These are phyloP conservation scores for Glycine latifolia DNA, from an alignment of 306 rosid species.

Conservation along the genomic window DNA sequence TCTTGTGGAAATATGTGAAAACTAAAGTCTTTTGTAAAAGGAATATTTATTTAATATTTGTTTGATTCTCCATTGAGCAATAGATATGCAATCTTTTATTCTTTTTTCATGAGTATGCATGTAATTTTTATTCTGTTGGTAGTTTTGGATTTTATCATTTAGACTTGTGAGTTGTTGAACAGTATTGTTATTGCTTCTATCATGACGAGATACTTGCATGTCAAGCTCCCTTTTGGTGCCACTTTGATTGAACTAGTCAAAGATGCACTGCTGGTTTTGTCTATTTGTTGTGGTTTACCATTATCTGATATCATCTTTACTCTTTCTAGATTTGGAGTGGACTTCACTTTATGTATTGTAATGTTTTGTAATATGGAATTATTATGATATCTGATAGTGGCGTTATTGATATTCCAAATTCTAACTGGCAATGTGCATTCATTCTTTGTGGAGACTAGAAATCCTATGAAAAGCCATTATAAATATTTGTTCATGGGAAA, in stretches of 20 bases:
- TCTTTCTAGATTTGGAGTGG: slow-evolving; percentile 4
- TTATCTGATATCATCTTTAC: background rate
- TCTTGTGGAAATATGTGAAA: background rate
- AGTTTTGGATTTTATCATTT: slow-evolving; percentile 10
- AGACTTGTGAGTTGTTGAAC: background rate
- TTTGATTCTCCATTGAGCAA: background rate
- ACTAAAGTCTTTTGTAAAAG: slow-evolving; percentile 5
- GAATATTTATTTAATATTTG: background rate
- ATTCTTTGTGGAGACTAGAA: slow-evolving; percentile 9
- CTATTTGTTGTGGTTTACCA: background rate
- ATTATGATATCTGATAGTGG: background rate
- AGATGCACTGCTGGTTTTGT: background rate
- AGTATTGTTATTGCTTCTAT: background rate
- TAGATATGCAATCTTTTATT: slow-evolving; percentile 4
- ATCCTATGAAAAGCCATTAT: background rate
- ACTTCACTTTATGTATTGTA: background rate
- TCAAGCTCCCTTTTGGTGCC: slow-evolving; percentile 7
- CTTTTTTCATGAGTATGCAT: background rate
- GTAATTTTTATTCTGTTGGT: background rate
- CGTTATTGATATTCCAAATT: background rate
- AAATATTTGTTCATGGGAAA: slow-evolving; percentile 18
- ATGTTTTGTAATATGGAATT: background rate
- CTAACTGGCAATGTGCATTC: slow-evolving; percentile 27
- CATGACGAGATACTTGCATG: background rate
- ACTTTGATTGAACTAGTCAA: slow-evolving; percentile 26